These are phyloP conservation scores for Hemisphaericaspora subhashii DNA, from an alignment of 1,139 yeast genomes.

Conservation along the genomic window DNA sequence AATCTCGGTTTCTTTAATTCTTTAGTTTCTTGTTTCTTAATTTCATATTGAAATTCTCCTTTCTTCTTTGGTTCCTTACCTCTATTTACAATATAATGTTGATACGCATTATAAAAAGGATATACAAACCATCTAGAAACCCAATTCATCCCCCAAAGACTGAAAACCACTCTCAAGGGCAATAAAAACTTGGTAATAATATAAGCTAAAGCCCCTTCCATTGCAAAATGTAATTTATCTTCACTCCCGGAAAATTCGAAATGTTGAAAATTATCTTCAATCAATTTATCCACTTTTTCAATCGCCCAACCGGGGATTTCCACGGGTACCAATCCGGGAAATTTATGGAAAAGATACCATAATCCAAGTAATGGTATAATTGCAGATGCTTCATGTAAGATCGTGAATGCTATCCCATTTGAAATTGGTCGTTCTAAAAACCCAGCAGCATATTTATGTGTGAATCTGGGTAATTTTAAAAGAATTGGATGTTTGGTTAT, in stretches of 20 bases:
- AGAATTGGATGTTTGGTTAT: slow-evolving; percentile 33
- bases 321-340: slow-evolving; percentile 39
- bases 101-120: slow-evolving; percentile 34
- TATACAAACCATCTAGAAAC: slow-evolving; percentile 60
- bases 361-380: slow-evolving; percentile 72
- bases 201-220: slow-evolving; percentile 89
- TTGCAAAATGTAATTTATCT: slow-evolving; percentile 57
- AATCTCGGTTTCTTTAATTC: slow-evolving; percentile 2
- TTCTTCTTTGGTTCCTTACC: background rate
- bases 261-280: slow-evolving; percentile 45
- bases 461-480: slow-evolving; percentile 44
- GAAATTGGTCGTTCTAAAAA: slow-evolving; percentile 64
- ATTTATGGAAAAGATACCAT: slow-evolving; percentile 73
- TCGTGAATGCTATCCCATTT: slow-evolving; percentile 68
- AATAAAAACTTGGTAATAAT: slow-evolving; percentile 67
- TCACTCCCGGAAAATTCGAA: slow-evolving; percentile 41
- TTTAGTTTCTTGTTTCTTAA: background rate
- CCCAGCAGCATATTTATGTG: slow-evolving; percentile 49
- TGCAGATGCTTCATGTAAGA: slow-evolving; percentile 87
- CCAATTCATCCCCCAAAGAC: slow-evolving; percentile 64
- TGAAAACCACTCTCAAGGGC: slow-evolving; percentile 60
- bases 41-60: background rate
- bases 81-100: background rate
- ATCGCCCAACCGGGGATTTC: slow-evolving; percentile 70
- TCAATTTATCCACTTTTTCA: slow-evolving; percentile 58